Evolutionary conservation across 257 asterid species (phyloP), one percentile per base, ranked within the genome.

Genomic region (Solanum pimpinellifolium): DNA sequence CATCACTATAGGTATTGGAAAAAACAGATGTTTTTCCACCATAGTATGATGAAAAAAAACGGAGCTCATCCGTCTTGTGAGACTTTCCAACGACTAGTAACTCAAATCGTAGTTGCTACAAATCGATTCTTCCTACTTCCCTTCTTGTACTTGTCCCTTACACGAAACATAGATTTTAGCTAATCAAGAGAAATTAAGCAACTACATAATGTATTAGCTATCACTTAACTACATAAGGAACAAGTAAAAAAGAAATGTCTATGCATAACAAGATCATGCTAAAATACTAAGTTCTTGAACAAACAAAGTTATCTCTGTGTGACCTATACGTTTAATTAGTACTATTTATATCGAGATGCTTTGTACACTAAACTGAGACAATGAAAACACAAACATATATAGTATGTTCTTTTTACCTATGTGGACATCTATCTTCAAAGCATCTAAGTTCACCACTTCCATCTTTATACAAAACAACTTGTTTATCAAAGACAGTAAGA

Each of bases 401-500:
- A 31, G 13, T 49, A 76, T 1, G 37, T 16, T 56, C 56, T 33
- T 70, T 72, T 76, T 72, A 96, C 99, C 99, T 92, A 89, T 96
- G 99, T 73, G 98, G 98, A 88, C 99, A 96, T 3, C 98, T 93
- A 88, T 96, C 99, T 87, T 96, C 93, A 76, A 88, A 90, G 88
- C 99, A 96, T 85, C 92, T 90, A 68, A 95, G 90, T 74, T 90
- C 96, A 2, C 99, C 99, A 83, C 80, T 86, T 27, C 96, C 98
- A 89, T 96, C 98, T 39, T 89, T 93, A 72, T 93, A 95, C 90
- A 96, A 81, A 37, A 96, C 99, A 75, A 96, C 91, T 88, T 95
- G 98, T 89, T 95, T 94, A 69, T 96, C 98, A 88, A 92, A 96
- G 16, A 96, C 99, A 73, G 96, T 96, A 83, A 96, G 98, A 29